Conservation (phyloP, 495 filamentous ascomycete genomes). For the Trichoderma gamsii region DNA sequence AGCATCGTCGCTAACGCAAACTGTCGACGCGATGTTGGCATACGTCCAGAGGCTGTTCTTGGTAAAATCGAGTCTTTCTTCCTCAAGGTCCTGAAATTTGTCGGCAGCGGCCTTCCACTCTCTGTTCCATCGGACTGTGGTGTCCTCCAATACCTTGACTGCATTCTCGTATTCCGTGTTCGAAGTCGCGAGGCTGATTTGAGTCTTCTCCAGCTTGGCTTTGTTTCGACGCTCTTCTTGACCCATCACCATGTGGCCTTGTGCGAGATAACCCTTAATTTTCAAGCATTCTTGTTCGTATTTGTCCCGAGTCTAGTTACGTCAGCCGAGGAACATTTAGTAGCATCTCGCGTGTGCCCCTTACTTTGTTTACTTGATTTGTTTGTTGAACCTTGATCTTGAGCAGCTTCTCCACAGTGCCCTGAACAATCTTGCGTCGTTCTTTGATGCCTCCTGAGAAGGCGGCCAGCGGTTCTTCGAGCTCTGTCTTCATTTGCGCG, state of each 20-base stretch:
- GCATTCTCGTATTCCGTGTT: conserved; percentile 91
- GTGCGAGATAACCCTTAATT: conserved; percentile 96
- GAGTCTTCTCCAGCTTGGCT: conserved; percentile 96
- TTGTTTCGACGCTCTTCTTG: conserved; percentile 99
- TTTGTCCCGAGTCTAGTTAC: conserved; percentile 68
- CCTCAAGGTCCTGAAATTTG: conserved; percentile 99
- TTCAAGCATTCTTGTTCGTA: conserved; percentile 97
- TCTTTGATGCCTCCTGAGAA: conserved; percentile 94
- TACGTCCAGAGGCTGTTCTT: conserved; percentile 98
- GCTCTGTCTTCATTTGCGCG: conserved; percentile 86
- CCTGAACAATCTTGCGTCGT: conserved; percentile 90
- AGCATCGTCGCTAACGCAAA: conserved; percentile 97
- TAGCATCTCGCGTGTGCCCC: conserved; percentile 14
- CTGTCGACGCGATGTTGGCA: conserved; percentile 95
- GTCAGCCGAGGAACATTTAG: neutral
- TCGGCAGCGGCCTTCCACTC: conserved; percentile 98
- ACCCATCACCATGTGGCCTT: conserved; percentile 99
- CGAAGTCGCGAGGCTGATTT: conserved; percentile 83
- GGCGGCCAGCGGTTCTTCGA: conserved; percentile 90
- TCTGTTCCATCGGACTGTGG: conserved; percentile 90
- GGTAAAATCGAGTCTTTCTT: conserved; percentile 91
- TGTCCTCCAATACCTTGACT: conserved; percentile 90
- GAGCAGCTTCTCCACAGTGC: conserved; percentile 83
- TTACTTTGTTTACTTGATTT: conserved; percentile 80
- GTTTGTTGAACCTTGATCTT: conserved; percentile 93